phyloP scores from a whole-genome alignment of 768 basidiomycete species.

The Strobilomyces confusus region DNA sequence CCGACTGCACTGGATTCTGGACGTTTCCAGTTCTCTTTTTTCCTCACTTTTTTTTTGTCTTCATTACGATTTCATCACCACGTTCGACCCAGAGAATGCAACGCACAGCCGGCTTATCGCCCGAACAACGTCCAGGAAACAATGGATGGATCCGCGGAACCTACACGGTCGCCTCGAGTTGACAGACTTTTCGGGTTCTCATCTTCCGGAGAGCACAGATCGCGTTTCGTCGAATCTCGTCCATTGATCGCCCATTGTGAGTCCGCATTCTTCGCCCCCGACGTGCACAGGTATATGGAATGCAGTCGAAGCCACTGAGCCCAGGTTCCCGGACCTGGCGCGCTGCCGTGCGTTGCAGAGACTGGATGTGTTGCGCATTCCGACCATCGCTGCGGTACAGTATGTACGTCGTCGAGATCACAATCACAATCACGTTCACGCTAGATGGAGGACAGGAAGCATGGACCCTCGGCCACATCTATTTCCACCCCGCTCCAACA shows the following conservation, averaged over 20 bases:
- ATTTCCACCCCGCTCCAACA: background rate
- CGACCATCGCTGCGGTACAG: no score
- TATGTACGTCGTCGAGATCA: background rate
- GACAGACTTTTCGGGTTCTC: background rate
- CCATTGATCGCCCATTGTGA: background rate
- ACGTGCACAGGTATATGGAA: background rate
- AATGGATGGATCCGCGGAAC: background rate
- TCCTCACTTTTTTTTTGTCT: background rate
- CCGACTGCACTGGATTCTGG: slow-evolving; percentile 10
- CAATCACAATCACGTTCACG: background rate
- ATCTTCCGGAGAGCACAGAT: background rate
- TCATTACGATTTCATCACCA: background rate
- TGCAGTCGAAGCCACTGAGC: background rate
- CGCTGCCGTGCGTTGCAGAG: background rate
- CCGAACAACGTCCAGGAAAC: background rate
- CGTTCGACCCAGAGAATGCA: background rate
- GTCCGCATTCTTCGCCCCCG: slow-evolving; percentile 2
- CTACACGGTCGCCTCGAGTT: background rate
- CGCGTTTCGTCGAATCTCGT: background rate
- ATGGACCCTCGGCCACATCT: background rate
- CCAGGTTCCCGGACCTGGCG: background rate
- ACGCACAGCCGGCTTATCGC: slow-evolving; percentile 2
- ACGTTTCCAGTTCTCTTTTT: background rate
- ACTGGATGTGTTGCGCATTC: background rate
- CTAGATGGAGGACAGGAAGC: background rate